Percentiles rank a stretch among this genome's conserved stretches.
These are phyloP conservation scores for Gossypium trilobum DNA, from an alignment of 441 rosid species.

Conservation along the genomic window DNA sequence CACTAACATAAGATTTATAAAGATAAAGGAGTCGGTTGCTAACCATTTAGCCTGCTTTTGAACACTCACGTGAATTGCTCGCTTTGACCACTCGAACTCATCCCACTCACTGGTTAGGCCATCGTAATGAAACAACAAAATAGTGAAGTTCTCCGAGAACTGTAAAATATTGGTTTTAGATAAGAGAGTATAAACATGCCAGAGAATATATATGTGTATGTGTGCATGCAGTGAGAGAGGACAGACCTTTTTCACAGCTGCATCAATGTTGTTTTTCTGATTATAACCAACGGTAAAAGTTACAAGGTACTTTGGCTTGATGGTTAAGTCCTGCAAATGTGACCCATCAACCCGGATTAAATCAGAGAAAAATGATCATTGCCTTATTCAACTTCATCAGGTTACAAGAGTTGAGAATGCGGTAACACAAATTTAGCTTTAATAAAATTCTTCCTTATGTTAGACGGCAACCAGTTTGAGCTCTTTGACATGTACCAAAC, in stretches of 20 bases:
- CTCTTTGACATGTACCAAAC: neutral
- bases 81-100: conserved; percentile 75
- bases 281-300: conserved; percentile 80
- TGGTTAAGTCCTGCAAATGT: conserved; percentile 56
- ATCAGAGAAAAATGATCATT: conserved; percentile 11
- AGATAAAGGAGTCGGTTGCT: conserved; percentile 17
- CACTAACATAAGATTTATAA: neutral
- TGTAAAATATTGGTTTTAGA: conserved; percentile 23
- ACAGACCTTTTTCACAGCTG: conserved; percentile 67
- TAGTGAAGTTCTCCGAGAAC: conserved; percentile 82
- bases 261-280: conserved; percentile 62
- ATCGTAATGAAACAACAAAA: conserved; percentile 78
- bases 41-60: conserved; percentile 81
- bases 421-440: neutral
- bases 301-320: conserved; percentile 60
- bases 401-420: neutral
- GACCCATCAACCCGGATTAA: conserved; percentile 18
- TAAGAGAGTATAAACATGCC: neutral
- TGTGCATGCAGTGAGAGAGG: neutral
- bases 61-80: conserved; percentile 72
- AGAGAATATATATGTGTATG: neutral
- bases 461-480: neutral
- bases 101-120: conserved; percentile 70
- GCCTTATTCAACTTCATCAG: neutral
- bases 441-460: neutral